Evolutionary conservation across 208 protist species (phyloP).

Genomic region (Leishmania mexicana): DNA sequence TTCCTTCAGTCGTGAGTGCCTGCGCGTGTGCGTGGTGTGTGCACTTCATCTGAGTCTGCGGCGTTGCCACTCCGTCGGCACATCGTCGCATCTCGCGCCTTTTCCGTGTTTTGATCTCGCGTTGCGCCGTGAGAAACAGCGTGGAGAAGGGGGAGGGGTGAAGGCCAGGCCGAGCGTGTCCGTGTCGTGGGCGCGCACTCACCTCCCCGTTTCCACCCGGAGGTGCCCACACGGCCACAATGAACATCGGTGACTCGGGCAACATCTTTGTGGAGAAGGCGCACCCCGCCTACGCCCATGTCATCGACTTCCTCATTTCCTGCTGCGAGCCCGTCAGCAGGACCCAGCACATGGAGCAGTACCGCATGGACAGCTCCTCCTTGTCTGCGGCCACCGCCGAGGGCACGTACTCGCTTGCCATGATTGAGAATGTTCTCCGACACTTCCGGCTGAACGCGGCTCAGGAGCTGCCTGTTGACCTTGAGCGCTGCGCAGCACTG

Average conservation of each 20-base stretch:
- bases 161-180: not conserved
- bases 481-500: constrained; percentile 49
- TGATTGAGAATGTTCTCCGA: constrained; percentile 80
- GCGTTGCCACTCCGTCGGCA: not conserved
- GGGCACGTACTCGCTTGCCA: constrained; percentile 83
- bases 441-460: constrained; percentile 70
- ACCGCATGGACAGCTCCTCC: constrained; percentile 74
- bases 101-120: not conserved
- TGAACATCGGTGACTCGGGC: constrained; percentile 72
- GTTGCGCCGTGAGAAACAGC: not conserved
- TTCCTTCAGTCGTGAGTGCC: not conserved
- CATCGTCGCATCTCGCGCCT: not conserved
- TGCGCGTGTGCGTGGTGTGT: not conserved
- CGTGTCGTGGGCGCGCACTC: not conserved
- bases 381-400: constrained; percentile 84
- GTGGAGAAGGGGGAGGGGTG: not conserved
- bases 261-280: constrained; percentile 72
- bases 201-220: not conserved
- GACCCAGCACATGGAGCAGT: constrained; percentile 82
- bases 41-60: not conserved
- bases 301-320: constrained; percentile 85
- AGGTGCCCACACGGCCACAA: constrained; percentile 4
- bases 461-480: constrained; percentile 63
- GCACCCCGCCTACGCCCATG: constrained; percentile 74
- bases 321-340: constrained; percentile 91